Base-by-base conservation (phyloP, 2,329 filamentous ascomycete species). In the Beauveria bassiana region DNA sequence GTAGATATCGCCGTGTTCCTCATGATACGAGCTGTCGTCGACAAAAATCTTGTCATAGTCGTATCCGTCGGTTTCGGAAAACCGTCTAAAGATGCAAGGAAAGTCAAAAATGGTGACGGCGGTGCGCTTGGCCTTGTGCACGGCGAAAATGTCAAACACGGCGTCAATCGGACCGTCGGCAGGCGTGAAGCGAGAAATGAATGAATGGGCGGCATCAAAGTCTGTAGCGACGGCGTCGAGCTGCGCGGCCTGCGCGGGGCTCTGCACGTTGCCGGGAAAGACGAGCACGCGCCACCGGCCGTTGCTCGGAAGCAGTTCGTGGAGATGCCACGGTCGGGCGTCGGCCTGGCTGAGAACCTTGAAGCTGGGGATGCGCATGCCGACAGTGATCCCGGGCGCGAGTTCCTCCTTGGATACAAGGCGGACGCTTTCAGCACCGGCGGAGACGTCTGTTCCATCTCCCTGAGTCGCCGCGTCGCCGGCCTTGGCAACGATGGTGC, bases 341-440 rank as follows among this genome's bases (percentile, higher is more conserved):
- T 80, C 77, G 2, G 78, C 70, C 66, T 88, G 85, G 64, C 82
- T 84, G 5, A 88, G 72, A 1, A 88, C 83, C 65, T 86, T 81
- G 71, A 79, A 79, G 62, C 78, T 82, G 5, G 80, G 78, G 67
- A 87, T 81, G 1, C 86, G 80, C 78, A 80, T 86, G 14, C 84
- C 84, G 0, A 74, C 26, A 67, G 75, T 62, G 77, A 75, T 34
- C 16, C 76, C 77, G 0, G 70, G 73, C 0, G 82, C 80, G 0
- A 70, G 60, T 1, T 14, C 24, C 20, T 70, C 66, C 3, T 64
- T 61, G 42, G 65, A 67, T 3, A 31, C 62, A 12, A 70, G 38
- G 51, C 64, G 28, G 60, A 64, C 42, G 61, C 62, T 16, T 5
- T 56, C 40, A 51, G 58, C 24, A 58, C 62, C 45, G 54, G 60